Evolutionary conservation across 1,284 basidiomycete species (phyloP), one percentile per base, ranked within the genome.

Genomic region (Melampsora americana): DNA sequence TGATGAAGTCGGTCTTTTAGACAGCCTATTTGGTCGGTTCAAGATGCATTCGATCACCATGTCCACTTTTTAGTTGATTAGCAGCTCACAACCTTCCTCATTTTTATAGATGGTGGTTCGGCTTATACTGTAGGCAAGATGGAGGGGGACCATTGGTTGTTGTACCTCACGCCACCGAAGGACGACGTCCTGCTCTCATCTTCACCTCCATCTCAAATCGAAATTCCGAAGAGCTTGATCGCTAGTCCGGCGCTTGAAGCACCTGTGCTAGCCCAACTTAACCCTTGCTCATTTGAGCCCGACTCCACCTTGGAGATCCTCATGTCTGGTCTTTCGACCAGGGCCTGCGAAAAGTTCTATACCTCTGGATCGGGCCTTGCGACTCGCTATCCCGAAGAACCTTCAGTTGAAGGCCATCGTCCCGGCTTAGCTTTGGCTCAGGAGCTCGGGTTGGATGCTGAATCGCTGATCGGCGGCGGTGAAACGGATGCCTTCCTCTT

Each of bases 221-320:
- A 80, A 30, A 56, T 77, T 77, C 72, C 60, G 78, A 66, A 80
- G 78, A 80, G 80, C 78, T 77, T 26, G 70, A 79, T 69, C 69
- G 77, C 72, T 53, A 80, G 78, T 64, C 78, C 78, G 59, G 81
- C 78, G 35, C 79, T 80, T 78, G 78, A 80, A 77, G 77, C 83
- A 80, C 78, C 81, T 80, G 78, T 85, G 83, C 79, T 53, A 46
- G 44, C 62, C 12, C 20, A 65, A 20, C 53, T 66, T 0, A 32
- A 64, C 23, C 3, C 35, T 65, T 46, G 18, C 20, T 32, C 81
- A 20, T 65, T 60, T 59, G 73, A 73, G 71, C 83, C 83, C 78
- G 96, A 99, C 84, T 95, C 91, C 83, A 99, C 96, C 65, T 91
- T 99, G 81, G 96, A 99, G 84, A 95, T 99, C 81, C 89, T 99